A percentile compares a stretch with the other conserved stretches of the same genome.
Conservation (phyloP, 176 grass and related monocot species). For the Phoenix dactylifera region DNA sequence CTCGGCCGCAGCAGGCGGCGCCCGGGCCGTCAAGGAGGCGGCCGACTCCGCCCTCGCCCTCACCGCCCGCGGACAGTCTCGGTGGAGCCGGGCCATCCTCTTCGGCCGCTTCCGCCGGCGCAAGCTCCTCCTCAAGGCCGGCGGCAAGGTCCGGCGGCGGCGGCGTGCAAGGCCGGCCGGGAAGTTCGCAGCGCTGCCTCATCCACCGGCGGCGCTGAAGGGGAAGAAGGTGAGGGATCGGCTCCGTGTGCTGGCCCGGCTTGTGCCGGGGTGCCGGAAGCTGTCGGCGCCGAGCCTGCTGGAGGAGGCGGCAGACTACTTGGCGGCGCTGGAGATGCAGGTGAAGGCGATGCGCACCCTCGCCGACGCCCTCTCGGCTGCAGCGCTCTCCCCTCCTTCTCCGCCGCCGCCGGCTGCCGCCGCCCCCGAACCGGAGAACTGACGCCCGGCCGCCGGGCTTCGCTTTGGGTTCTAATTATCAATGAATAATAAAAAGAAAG, state of each 20-base stretch:
- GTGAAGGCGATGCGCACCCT: slow-evolving; percentile 81
- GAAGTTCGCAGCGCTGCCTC: neutral
- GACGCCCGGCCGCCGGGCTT: no score
- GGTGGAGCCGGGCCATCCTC: slow-evolving; percentile 94
- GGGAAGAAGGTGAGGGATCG: slow-evolving; percentile 65
- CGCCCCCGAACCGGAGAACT: no score
- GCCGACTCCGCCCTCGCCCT: slow-evolving; percentile 85
- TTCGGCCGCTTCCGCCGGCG: slow-evolving; percentile 40
- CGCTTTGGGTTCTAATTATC: no score
- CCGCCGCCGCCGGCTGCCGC: no score
- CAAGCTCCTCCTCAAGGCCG: slow-evolving; percentile 69
- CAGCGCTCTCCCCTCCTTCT: slow-evolving; percentile 22
- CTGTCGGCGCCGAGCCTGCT: slow-evolving; percentile 60
- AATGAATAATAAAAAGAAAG: no score
- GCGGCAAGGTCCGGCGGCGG: slow-evolving; percentile 37
- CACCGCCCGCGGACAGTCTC: slow-evolving; percentile 68
- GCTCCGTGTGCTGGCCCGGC: slow-evolving; percentile 56
- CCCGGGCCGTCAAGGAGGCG: slow-evolving; percentile 62
- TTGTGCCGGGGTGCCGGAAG: slow-evolving; percentile 90
- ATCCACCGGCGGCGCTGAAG: slow-evolving; percentile 1
- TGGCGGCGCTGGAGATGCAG: slow-evolving; percentile 95
- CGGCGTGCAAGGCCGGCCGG: slow-evolving; percentile 21
- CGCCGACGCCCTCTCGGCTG: slow-evolving; percentile 56
- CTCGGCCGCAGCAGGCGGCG: neutral
- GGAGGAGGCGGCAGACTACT: slow-evolving; percentile 84